A percentile compares a stretch with the other conserved stretches of the same genome.
phyloP scores from a whole-genome alignment of 345 rosid genomes.

The Pugionium dolabratum region DNA sequence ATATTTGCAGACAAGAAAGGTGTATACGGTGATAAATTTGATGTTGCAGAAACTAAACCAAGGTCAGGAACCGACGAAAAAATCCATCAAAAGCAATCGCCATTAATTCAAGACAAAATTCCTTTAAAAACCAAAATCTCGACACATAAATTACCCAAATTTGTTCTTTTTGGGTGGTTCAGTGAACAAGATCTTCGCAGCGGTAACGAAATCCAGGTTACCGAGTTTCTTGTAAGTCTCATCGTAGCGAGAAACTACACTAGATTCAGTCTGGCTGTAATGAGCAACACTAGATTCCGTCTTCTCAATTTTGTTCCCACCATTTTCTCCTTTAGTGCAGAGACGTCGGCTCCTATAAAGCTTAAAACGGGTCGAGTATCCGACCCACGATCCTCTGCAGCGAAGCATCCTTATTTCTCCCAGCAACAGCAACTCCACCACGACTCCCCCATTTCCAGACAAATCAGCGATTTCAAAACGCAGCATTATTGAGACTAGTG shows the following conservation, averaged over 20 bases:
- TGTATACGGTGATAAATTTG: not conserved
- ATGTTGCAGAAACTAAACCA: slow-evolving; percentile 1
- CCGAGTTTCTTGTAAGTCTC: slow-evolving; percentile 67
- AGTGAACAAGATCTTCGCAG: slow-evolving; percentile 75
- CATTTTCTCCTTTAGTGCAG: slow-evolving; percentile 36
- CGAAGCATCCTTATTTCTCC: slow-evolving; percentile 48
- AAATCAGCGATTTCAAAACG: slow-evolving; percentile 27
- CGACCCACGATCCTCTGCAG: slow-evolving; percentile 43
- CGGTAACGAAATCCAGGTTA: slow-evolving; percentile 73
- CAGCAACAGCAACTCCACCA: slow-evolving; percentile 17
- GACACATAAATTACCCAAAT: slow-evolving; percentile 60
- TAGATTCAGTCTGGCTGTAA: slow-evolving; percentile 51
- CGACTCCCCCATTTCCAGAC: not conserved
- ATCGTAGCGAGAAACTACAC: slow-evolving; percentile 47
- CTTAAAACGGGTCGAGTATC: slow-evolving; percentile 35
- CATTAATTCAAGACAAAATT: not conserved
- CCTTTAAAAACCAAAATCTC: not conserved
- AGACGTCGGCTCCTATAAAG: slow-evolving; percentile 30
- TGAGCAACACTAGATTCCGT: slow-evolving; percentile 48
- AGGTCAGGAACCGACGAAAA: slow-evolving; percentile 25
- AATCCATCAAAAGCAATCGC: not conserved
- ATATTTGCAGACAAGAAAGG: not conserved
- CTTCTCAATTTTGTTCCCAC: slow-evolving; percentile 39
- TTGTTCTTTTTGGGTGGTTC: slow-evolving; percentile 62
- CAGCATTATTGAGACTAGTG: slow-evolving; percentile 1